Base-by-base conservation (phyloP, 1,284 basidiomycete genomes). In the Earliella scabrosa region DNA sequence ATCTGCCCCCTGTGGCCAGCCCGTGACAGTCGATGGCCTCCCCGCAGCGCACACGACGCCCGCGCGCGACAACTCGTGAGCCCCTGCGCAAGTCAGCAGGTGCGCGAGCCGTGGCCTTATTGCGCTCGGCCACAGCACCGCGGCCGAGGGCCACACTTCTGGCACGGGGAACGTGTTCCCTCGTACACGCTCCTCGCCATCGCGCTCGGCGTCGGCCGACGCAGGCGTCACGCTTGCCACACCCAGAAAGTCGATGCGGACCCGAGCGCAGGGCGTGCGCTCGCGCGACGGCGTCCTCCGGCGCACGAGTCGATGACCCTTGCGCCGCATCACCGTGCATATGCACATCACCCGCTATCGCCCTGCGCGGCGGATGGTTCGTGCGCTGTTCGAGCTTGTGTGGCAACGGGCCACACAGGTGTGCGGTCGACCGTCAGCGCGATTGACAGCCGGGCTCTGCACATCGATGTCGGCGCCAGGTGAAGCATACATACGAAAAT, bases 221-320 rank as follows among this genome's bases (percentile, higher is more conserved):
- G n/a, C 32, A 27, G 50, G 50, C 50, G 44, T 8, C 11, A 46
- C 46, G 55, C 52, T 50, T 45, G 21, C 34, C 10, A 40, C 39
- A 4, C 16, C 16, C 38, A 45, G 55, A 56, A 63, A 54, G 64
- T 54, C 36, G 21, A 53, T 21, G n/a, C 39, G 55, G 59, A 54
- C 46, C 64, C 64, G 53, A 35, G 39, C 13, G 35, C 26, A 20
- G 32, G 61, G 45, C 26, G 27, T 53, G n/a, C 32, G n/a, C n/a
- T n/a, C n/a, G n/a, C n/a, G n/a, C n/a, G n/a, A n/a, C n/a, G n/a
- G n/a, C n/a, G n/a, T n/a, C n/a, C n/a, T n/a, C n/a, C n/a, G n/a
- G n/a, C n/a, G n/a, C n/a, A n/a, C n/a, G n/a, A n/a, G n/a, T n/a
- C n/a, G n/a, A n/a, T n/a, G n/a, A n/a, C n/a, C n/a, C n/a, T n/a